Percentiles rank a stretch among this genome's conserved stretches.
Conservation (phyloP, 2,329 filamentous ascomycete species). For the Zopfia rhizophila region DNA sequence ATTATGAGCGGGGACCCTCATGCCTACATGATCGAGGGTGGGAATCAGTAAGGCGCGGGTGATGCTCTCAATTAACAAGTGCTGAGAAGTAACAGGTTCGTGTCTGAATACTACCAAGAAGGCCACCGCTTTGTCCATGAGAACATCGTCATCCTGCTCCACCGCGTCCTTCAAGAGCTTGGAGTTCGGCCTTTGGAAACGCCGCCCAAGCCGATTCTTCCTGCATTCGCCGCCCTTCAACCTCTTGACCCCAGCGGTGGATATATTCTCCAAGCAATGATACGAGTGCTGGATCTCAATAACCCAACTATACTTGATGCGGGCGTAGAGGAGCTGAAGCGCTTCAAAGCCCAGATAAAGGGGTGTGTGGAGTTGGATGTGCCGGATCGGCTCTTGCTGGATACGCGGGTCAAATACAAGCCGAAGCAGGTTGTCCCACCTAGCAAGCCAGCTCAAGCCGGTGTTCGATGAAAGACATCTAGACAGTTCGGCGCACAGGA, state of each 20-base stretch:
- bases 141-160: constrained; percentile 67
- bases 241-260: constrained; percentile 66
- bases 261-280: constrained; percentile 67
- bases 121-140: constrained; percentile 68
- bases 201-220: constrained; percentile 50
- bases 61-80: constrained; percentile 14
- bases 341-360: constrained; percentile 65
- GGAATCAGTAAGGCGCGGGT: constrained; percentile 59
- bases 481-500: neutral
- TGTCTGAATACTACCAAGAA: constrained; percentile 66
- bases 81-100: constrained; percentile 57
- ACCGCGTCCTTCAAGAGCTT: constrained; percentile 64
- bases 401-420: constrained; percentile 67
- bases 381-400: constrained; percentile 68
- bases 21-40: constrained; percentile 62
- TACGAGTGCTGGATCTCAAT: constrained; percentile 66
- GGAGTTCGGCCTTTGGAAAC: constrained; percentile 44
- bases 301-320: constrained; percentile 65
- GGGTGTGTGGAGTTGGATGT: constrained; percentile 66
- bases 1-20: constrained; percentile 62
- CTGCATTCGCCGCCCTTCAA: constrained; percentile 57
- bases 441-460: constrained; percentile 20
- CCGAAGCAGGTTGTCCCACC: constrained; percentile 26
- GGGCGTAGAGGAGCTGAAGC: constrained; percentile 65
- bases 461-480: constrained; percentile 24